Evolutionary conservation across 2,329 filamentous ascomycete genomes (phyloP), one percentile per base, ranked within the genome.

Genomic region (Aspergillus piperis): DNA sequence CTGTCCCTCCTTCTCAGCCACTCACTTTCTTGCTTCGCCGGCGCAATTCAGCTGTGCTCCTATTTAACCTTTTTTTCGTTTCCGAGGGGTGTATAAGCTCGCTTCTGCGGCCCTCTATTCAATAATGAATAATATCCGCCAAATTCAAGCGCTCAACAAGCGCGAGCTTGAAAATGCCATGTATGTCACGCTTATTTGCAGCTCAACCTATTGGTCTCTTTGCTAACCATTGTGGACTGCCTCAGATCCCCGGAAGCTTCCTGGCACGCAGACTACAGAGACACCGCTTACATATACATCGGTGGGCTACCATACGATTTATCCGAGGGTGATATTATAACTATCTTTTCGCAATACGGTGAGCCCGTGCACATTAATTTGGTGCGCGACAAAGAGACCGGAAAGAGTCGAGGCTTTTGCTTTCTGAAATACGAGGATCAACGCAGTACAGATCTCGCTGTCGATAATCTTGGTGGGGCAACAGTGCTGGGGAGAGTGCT

Each of bases 341-440:
- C 93, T 10, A 96, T 99, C 62, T 99, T 98, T 81, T 96, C 92
- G 6, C 95, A 99, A 76, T 99, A 89, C 73, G 95, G 95, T 69
- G 94, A 98, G 73, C 96, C 96, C 2, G 91, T 93, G 3, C 96
- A 94, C 78, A 84, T 99, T 61, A 96, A 97, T 70, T 86, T 99
- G 11, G 88, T 90, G 51, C 91, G 95, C 71, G 95, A 99, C 82
- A 95, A 95, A 73, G 96, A 98, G 74, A 96, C 93, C 0, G 95
- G 95, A 63, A 97, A 96, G 78, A 96, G 91, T 63, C 90, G 90
- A 66, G 95, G 95, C 0, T 99, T 98, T 73, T 92, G 90, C 2
- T 99, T 96, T 84, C 84, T 99, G 60, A 99, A 99, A 74, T 99
- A 98, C 77, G 95, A 99, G 75, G 94, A 99, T 77, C 95, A 99